Base-by-base conservation (phyloP, 139 green algal genomes). In the Chlorella sp. region DNA sequence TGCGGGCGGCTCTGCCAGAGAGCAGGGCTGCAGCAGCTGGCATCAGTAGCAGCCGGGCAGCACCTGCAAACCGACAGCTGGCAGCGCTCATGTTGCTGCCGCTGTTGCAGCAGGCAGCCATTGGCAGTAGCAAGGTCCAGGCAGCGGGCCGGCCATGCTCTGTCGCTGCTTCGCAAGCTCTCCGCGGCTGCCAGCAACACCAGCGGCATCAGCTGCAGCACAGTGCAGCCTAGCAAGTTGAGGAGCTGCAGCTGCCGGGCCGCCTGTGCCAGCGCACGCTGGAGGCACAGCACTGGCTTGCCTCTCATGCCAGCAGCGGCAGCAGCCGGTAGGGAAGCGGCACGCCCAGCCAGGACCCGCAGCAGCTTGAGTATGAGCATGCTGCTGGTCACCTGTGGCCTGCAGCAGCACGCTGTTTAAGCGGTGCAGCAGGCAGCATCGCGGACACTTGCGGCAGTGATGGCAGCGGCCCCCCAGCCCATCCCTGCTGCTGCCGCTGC, bases 281-380 rank as follows among this genome's bases (percentile, higher is more conserved):
- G 7, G 82, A 47, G 32, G 82, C 82, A 17, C 82, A 34, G 2
- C 74, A 78, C 21, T 86, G 82, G 82, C 82, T 86, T 20, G 60
- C 44, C 28, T 17, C 47, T 15, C 9, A 47, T 13, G 73, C 47
- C 11, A 6, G 15, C 17, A 44, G 18, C 47, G 30, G 38, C 80
- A 85, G 69, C 51, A 60, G 4, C n/a, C n/a, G n/a, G n/a, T n/a
- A n/a, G n/a, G n/a, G n/a, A n/a, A n/a, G n/a, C n/a, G n/a, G n/a
- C n/a, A n/a, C n/a, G 30, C 51, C 51, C 11, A 60, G 51, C 51
- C 18, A 60, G 4, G 78, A 81, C 2, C 75, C 55, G 75, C 55
- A 36, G 23, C 56, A 82, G 32, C 56, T 82, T 0, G 25, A 55
- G 11, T 0, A 0, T 13, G 13, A n/a, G 34, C 51, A 47, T 71